Conservation (phyloP, 2,329 filamentous ascomycete species). For the Phialemonium atrogriseum region DNA sequence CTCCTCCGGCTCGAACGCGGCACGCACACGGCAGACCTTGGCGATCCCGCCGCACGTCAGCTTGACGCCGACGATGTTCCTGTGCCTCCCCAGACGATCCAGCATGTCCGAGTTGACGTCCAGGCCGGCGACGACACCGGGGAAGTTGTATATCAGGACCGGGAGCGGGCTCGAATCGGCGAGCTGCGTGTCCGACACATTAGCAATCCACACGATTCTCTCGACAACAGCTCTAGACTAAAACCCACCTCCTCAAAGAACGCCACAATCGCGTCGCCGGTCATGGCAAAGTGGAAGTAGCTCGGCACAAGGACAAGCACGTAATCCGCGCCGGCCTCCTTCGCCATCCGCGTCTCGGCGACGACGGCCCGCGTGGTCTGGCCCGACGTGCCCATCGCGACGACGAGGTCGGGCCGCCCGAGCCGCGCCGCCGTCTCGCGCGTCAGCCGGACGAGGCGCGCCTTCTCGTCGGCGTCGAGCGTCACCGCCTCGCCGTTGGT, state of each 20-base stretch:
- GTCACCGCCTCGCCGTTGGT: conserved; percentile 70
- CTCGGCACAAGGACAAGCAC: conserved; percentile 61
- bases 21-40: conserved; percentile 53
- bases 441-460: conserved; percentile 50
- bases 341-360: conserved; percentile 53
- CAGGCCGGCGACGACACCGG: conserved; percentile 56
- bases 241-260: conserved; percentile 52
- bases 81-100: conserved; percentile 44
- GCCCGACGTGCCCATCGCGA: conserved; percentile 60
- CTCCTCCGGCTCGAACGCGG: conserved; percentile 35
- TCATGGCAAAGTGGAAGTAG: conserved; percentile 61
- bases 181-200: conserved; percentile 31
- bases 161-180: conserved; percentile 53
- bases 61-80: conserved; percentile 63
- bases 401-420: conserved; percentile 47
- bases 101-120: conserved; percentile 62
- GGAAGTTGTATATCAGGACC: conserved; percentile 67
- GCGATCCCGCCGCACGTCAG: conserved; percentile 64
- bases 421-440: conserved; percentile 49
- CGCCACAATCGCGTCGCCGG: conserved; percentile 46
- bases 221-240: too few relatives aligned
- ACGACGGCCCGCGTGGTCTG: conserved; percentile 60
- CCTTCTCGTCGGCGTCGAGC: conserved; percentile 55
- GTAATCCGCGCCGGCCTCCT: conserved; percentile 56
- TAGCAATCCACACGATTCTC: too few relatives aligned